A percentile compares a stretch with the other conserved stretches of the same genome.
These are phyloP conservation scores for Verticillium nubilum DNA, from an alignment of 2,329 filamentous ascomycete genomes.

Conservation along the genomic window DNA sequence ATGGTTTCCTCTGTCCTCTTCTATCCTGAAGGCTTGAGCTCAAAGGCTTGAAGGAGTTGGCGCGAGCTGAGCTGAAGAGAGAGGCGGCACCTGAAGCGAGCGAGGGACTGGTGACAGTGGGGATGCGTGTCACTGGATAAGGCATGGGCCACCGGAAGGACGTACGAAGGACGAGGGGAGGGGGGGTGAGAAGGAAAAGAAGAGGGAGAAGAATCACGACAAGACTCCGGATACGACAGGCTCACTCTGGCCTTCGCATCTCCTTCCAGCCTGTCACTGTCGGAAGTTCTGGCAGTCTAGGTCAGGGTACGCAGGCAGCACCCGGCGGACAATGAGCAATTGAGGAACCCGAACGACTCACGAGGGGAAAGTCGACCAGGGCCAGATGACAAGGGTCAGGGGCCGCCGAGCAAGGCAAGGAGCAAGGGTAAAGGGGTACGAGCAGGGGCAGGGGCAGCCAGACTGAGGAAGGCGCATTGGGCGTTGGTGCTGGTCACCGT, in stretches of 20 bases:
- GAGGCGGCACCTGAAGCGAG: background rate
- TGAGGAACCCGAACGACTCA: background rate
- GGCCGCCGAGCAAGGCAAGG: background rate
- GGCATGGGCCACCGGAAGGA: background rate
- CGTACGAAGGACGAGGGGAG: background rate
- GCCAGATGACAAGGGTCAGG: background rate
- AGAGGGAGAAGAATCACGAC: background rate
- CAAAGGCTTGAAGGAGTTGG: background rate
- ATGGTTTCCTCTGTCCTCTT: background rate
- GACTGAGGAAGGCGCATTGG: background rate
- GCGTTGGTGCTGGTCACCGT: background rate
- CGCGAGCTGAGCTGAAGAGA: background rate
- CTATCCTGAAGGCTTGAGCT: background rate
- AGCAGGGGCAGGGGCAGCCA: background rate
- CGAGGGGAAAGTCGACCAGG: background rate
- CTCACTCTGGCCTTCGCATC: background rate
- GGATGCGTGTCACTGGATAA: conserved; percentile 1
- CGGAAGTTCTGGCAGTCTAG: background rate
- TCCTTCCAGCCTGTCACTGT: background rate
- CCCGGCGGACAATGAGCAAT: background rate
- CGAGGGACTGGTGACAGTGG: conserved; percentile 2
- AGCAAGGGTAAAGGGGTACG: background rate
- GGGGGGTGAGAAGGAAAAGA: background rate
- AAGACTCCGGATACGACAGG: background rate
- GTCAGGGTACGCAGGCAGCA: background rate